A percentile compares a stretch with the other conserved stretches of the same genome.
phyloP scores from a whole-genome alignment of 2,329 filamentous ascomycete genomes.

The Stachybotrys chlorohalonatus region DNA sequence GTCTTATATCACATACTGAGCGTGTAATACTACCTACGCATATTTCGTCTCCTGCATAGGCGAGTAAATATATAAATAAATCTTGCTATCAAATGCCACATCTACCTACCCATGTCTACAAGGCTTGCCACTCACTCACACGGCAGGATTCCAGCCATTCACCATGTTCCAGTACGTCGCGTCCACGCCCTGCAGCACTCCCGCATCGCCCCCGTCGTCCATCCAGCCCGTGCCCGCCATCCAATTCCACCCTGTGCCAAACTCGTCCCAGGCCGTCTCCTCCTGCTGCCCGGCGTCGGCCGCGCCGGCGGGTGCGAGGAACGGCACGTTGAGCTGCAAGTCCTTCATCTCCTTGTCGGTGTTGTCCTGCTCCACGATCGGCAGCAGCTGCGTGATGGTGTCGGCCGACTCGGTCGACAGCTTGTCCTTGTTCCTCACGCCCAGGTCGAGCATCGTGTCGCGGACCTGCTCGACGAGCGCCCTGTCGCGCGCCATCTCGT shows the following conservation, averaged over 20 bases:
- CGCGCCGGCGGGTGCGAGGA: slow-evolving; percentile 23
- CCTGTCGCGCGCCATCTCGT: slow-evolving; percentile 18
- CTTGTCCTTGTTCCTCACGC: slow-evolving; percentile 27
- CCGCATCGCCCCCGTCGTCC: neutral
- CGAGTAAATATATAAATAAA: too few relatives aligned
- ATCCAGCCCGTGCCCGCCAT: slow-evolving; percentile 2
- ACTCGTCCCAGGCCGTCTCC: slow-evolving; percentile 6
- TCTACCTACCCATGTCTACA: neutral
- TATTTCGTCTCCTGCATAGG: too few relatives aligned
- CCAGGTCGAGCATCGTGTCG: slow-evolving; percentile 29
- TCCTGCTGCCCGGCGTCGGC: slow-evolving; percentile 5
- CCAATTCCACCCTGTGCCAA: neutral
- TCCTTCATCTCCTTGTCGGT: slow-evolving; percentile 7
- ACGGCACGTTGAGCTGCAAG: slow-evolving; percentile 33
- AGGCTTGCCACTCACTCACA: neutral
- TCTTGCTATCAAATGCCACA: too few relatives aligned
- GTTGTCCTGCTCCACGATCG: slow-evolving; percentile 20
- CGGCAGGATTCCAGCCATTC: slow-evolving; percentile 8
- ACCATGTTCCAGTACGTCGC: slow-evolving; percentile 24
- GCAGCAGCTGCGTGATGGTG: slow-evolving; percentile 32
- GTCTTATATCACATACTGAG: too few relatives aligned
- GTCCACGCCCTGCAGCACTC: slow-evolving; percentile 27
- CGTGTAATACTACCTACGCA: too few relatives aligned
- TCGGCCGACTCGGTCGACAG: slow-evolving; percentile 31
- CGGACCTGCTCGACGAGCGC: slow-evolving; percentile 24